Conservation (phyloP, 2,329 filamentous ascomycete genomes). For the Fusarium phyllophilum region DNA sequence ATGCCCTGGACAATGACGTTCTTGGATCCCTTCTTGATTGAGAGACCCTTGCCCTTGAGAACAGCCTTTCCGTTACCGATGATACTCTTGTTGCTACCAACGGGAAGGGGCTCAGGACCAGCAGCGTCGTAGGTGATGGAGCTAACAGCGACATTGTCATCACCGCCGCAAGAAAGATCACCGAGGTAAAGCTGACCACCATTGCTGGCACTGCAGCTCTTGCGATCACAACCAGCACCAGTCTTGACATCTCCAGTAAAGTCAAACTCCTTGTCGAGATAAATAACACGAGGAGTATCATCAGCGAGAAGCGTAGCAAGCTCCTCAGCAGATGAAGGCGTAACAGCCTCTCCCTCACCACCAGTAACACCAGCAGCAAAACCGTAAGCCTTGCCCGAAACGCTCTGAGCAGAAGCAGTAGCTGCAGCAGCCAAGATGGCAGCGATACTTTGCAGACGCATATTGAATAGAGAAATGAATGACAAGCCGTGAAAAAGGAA, state of each 20-base stretch:
- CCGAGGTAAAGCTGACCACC: constrained; percentile 46
- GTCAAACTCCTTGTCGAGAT: constrained; percentile 43
- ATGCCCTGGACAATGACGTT: constrained; percentile 65
- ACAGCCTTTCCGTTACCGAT: constrained; percentile 41
- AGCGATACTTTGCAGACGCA: background rate
- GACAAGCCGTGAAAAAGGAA: background rate
- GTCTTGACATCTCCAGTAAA: constrained; percentile 42
- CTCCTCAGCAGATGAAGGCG: constrained; percentile 58
- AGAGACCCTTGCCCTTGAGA: constrained; percentile 54
- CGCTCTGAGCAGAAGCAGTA: constrained; percentile 40
- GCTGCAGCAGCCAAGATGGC: constrained; percentile 33
- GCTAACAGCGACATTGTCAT: constrained; percentile 37
- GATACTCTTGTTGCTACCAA: constrained; percentile 47
- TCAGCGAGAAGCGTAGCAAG: constrained; percentile 49
- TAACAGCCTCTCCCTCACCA: constrained; percentile 55
- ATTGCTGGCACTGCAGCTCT: constrained; percentile 44
- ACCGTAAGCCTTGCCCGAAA: constrained; percentile 46
- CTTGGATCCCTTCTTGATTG: constrained; percentile 53
- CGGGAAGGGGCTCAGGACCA: constrained; percentile 32
- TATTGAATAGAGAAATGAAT: background rate
- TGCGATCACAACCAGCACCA: constrained; percentile 42
- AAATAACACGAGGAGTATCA: constrained; percentile 40
- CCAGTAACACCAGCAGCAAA: constrained; percentile 58
- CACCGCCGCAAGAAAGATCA: constrained; percentile 42
- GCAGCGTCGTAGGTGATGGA: constrained; percentile 46